A percentile compares a stretch with the other conserved stretches of the same genome.
These are phyloP conservation scores for Pichia inconspicua DNA, from an alignment of 1,139 yeast species.

Conservation along the genomic window DNA sequence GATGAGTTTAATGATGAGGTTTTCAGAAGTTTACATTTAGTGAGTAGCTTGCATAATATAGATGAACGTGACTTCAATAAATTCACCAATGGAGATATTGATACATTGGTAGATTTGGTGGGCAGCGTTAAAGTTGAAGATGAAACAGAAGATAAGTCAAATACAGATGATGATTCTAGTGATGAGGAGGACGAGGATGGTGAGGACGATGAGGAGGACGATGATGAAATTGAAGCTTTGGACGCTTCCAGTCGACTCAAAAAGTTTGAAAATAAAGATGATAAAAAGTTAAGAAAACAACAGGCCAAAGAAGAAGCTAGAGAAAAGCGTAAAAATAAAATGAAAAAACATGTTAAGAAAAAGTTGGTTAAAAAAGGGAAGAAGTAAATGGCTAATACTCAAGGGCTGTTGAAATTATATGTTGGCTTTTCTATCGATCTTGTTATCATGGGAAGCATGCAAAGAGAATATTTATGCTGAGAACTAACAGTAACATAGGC, in stretches of 20 bases:
- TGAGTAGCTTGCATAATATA: conserved; percentile 51
- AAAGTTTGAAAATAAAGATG: conserved; percentile 67
- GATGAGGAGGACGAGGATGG: conserved; percentile 31
- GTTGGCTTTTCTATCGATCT: too few relatives aligned
- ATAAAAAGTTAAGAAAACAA: conserved; percentile 75
- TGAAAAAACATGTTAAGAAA: conserved; percentile 89
- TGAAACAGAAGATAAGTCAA: conserved; percentile 28
- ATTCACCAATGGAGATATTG: conserved; percentile 74
- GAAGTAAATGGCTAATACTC: not conserved
- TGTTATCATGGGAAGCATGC: too few relatives aligned
- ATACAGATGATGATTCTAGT: conserved; percentile 24
- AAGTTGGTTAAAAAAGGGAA: conserved; percentile 49
- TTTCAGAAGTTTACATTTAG: conserved; percentile 76
- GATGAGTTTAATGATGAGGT: conserved; percentile 67
- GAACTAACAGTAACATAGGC: too few relatives aligned
- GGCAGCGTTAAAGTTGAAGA: conserved; percentile 29
- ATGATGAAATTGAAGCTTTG: conserved; percentile 55
- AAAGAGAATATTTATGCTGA: too few relatives aligned
- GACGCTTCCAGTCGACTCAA: not conserved
- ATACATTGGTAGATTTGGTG: conserved; percentile 59
- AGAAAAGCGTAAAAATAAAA: conserved; percentile 82
- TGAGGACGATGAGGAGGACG: conserved; percentile 27
- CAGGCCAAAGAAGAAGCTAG: conserved; percentile 76
- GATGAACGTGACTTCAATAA: conserved; percentile 86
- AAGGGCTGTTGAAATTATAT: too few relatives aligned